phyloP scores from a whole-genome alignment of 2,329 filamentous ascomycete species.

The Nigrograna mackinnonii region DNA sequence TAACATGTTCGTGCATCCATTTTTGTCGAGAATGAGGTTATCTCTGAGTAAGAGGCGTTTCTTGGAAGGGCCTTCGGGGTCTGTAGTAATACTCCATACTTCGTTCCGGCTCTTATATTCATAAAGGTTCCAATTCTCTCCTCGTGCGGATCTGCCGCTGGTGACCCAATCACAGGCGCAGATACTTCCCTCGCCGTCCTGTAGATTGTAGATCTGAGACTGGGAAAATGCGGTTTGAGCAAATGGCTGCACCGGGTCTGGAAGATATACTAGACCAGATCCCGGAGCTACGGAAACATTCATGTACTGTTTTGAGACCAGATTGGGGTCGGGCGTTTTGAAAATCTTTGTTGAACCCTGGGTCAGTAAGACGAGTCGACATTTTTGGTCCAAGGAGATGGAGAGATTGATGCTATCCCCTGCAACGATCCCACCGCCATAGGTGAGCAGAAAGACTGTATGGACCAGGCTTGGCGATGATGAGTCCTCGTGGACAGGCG shows the following conservation, averaged over 20 bases:
- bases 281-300: slow-evolving; percentile 51
- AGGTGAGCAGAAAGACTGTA: slow-evolving; percentile 87
- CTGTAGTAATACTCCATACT: slow-evolving; percentile 62
- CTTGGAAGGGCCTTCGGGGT: slow-evolving; percentile 26
- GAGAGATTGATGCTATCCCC: slow-evolving; percentile 79
- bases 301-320: slow-evolving; percentile 53
- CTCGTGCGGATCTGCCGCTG: slow-evolving; percentile 80
- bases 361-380: slow-evolving; percentile 65
- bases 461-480: slow-evolving; percentile 59
- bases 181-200: slow-evolving; percentile 59
- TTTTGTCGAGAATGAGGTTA: slow-evolving; percentile 72
- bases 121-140: slow-evolving; percentile 85
- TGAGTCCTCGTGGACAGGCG: slow-evolving; percentile 40
- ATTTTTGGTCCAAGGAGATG: slow-evolving; percentile 65
- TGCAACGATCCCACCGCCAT: slow-evolving; percentile 89
- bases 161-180: slow-evolving; percentile 95
- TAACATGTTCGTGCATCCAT: slow-evolving; percentile 34
- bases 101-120: slow-evolving; percentile 86
- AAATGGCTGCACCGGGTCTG: slow-evolving; percentile 93
- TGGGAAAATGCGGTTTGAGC: slow-evolving; percentile 83
- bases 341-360: slow-evolving; percentile 95
- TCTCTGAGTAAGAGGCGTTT: slow-evolving; percentile 79
- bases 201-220: slow-evolving; percentile 71
- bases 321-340: slow-evolving; percentile 65
- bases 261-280: slow-evolving; percentile 67